Base-by-base conservation (phyloP, 106 monocot genomes). In the Apostasia shenzhenica region DNA sequence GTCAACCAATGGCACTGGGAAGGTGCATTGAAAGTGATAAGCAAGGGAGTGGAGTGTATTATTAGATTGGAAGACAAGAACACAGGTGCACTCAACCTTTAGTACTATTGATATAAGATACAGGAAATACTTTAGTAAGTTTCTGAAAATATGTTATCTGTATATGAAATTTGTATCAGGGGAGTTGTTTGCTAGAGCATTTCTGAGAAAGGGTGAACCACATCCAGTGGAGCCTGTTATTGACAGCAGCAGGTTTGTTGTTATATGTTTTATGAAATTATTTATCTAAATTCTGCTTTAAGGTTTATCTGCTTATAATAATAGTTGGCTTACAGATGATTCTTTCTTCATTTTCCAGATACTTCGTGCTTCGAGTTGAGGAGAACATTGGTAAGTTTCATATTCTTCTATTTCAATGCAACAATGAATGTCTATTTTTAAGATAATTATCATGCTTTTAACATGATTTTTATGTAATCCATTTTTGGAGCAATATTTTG, bases 1-100 rank as follows among this genome's bases (percentile, higher is more conserved):
- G 89, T 99, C n/a, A 99, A 99, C 73, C 89, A 99, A 71, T 99
- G 97, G 97, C 79, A 69, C 2, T 99, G 97, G 97, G 97, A 92
- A 63, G 97, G 97, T 42, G 70, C 71, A 66, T 63, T 99, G 57
- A 99, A 90, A 74, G 97, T 99, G 47, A 73, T 92, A 63, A 90
- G 92, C 85, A 99, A 87, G 74, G 92, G 89, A 26, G 89, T 92
- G 66, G 87, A 99, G 63, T 99, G 97, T 70, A 83, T 87, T 69
- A 92, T 99, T 57, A 82, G 56, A 77, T 77, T 99, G 39, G 95
- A 89, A 84, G 95, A 97, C 73, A 92, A 82, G 57, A 74, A 61
- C 47, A 81, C 92, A 81, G 95, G 95, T 97, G 67, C 7, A 44
- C 13, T 14, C 39, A 54, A 71, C 14, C 73, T 72, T 39, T 61